Conservation (phyloP, 2,329 filamentous ascomycete species). For the Berkeleyomyces rouxiae region DNA sequence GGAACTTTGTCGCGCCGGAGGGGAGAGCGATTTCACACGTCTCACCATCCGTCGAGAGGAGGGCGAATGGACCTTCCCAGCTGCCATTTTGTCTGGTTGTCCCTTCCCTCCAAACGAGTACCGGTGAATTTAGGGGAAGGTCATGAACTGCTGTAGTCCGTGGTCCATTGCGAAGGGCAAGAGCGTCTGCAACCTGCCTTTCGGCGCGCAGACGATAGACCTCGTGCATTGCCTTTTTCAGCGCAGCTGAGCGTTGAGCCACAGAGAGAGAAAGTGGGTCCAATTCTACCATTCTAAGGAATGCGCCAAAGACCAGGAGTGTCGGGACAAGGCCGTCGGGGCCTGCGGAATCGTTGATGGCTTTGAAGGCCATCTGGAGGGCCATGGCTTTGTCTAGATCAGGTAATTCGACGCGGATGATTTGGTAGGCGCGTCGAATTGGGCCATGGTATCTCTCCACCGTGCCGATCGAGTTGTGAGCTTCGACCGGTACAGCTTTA, state of each 20-base stretch:
- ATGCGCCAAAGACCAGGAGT: not conserved
- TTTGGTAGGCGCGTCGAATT: not conserved
- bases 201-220: not conserved
- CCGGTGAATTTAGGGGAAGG: too few species aligned
- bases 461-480: not conserved
- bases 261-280: not conserved
- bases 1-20: too few species aligned
- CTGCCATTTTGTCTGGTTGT: too few species aligned
- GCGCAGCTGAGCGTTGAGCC: too few species aligned
- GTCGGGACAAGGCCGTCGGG: not conserved
- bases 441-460: not conserved
- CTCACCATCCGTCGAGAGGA: too few species aligned
- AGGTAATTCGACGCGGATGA: not conserved
- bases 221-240: not conserved
- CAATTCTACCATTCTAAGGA: not conserved
- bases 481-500: not conserved
- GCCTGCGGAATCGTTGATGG: not conserved
- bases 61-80: too few species aligned
- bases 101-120: too few species aligned
- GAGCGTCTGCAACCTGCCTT: not conserved
- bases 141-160: too few species aligned
- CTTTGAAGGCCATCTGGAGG: not conserved
- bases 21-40: too few species aligned
- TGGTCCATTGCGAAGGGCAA: not conserved
- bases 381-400: not conserved